A percentile compares a stretch with the other conserved stretches of the same genome.
Evolutionary conservation across 2,329 filamentous ascomycete genomes (phyloP).

Genomic region (Dactylellina haptotyla): DNA sequence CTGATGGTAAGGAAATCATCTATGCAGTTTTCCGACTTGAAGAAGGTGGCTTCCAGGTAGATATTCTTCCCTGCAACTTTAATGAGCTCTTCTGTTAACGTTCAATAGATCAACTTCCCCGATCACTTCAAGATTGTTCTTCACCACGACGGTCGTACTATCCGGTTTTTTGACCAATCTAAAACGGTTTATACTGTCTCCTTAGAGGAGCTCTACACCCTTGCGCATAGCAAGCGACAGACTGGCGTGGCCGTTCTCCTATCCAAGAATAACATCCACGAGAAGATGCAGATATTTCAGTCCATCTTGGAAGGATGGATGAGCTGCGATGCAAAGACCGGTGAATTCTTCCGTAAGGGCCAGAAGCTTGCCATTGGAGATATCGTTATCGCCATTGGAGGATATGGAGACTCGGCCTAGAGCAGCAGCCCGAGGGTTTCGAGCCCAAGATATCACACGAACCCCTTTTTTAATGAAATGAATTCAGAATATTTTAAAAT

Average conservation of each 20-base stretch:
- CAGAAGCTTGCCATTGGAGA: conserved; percentile 49
- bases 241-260: conserved; percentile 64
- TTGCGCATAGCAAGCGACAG: conserved; percentile 71
- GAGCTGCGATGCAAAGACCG: conserved; percentile 55
- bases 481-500: neutral
- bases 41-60: conserved; percentile 79
- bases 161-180: conserved; percentile 71
- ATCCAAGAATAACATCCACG: conserved; percentile 56
- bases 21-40: conserved; percentile 66
- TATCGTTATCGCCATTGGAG: conserved; percentile 49
- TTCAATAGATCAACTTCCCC: conserved; percentile 79
- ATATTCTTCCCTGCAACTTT: too few species aligned
- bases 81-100: too few species aligned
- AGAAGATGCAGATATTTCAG: conserved; percentile 57
- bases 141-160: conserved; percentile 77
- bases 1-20: conserved; percentile 54
- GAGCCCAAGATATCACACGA: conserved; percentile 11
- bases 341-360: conserved; percentile 54
- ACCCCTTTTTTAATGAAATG: neutral
- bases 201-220: conserved; percentile 74
- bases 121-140: conserved; percentile 87
- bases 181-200: conserved; percentile 77
- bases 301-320: conserved; percentile 57
- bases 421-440: neutral
- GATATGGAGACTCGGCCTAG: conserved; percentile 37